These are phyloP conservation scores for Dipodascus geniculatus DNA, from an alignment of 805 yeast species.

Conservation along the genomic window DNA sequence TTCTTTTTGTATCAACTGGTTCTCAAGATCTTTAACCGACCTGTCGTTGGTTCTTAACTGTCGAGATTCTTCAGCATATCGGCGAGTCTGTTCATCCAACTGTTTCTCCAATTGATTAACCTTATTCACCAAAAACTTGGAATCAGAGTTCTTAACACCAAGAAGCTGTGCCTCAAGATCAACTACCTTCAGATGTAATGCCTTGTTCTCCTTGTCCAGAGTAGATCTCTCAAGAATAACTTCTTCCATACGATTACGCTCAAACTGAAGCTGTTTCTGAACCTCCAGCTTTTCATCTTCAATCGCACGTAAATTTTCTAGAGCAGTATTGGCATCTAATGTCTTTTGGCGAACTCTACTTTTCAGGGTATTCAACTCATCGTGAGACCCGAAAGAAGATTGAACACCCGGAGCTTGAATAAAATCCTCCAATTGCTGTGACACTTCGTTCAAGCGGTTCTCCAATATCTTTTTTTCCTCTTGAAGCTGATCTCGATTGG, in stretches of 20 bases:
- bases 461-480: constrained; percentile 39
- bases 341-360: background rate
- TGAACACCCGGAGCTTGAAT: background rate
- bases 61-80: constrained; percentile 13
- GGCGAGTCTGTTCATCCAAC: constrained; percentile 12
- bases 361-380: constrained; percentile 9
- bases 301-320: constrained; percentile 12
- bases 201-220: constrained; percentile 25
- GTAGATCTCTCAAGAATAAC: constrained; percentile 19
- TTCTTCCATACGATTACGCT: constrained; percentile 8
- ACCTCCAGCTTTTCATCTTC: constrained; percentile 27
- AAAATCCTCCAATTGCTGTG: constrained; percentile 31
- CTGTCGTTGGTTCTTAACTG: constrained; percentile 16
- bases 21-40: constrained; percentile 16
- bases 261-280: constrained; percentile 7
- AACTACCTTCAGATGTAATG: constrained; percentile 15
- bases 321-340: constrained; percentile 1
- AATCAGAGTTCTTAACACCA: constrained; percentile 12
- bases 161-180: constrained; percentile 17
- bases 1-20: constrained; percentile 20
- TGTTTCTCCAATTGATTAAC: constrained; percentile 17
- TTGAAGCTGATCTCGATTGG: constrained; percentile 51
- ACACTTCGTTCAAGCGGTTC: constrained; percentile 30
- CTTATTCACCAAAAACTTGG: constrained; percentile 9
- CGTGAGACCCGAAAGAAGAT: background rate